Conservation (phyloP, 192 early-diverging fungal genomes). For the Allomyces macrogynus region DNA sequence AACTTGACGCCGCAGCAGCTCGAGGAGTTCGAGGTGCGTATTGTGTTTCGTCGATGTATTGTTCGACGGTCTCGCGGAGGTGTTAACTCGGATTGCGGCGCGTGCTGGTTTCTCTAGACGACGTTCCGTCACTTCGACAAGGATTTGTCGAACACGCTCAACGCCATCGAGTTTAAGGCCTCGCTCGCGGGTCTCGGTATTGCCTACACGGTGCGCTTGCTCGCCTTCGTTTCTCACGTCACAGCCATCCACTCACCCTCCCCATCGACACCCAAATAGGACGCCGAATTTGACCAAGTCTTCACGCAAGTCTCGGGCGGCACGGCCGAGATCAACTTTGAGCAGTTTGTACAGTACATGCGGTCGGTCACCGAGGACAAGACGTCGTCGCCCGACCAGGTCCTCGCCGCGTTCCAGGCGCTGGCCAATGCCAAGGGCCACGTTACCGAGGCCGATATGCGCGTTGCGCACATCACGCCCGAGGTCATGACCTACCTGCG, state of each 20-base stretch:
- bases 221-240: conserved; percentile 7
- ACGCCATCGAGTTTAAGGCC: conserved; percentile 60
- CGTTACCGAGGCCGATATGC: conserved; percentile 67
- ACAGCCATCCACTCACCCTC: no score
- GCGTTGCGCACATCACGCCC: conserved; percentile 50
- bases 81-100: no score
- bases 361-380: conserved; percentile 74
- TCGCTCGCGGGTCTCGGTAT: conserved; percentile 61
- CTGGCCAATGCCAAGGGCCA: conserved; percentile 70
- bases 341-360: conserved; percentile 75
- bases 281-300: conserved; percentile 47
- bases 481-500: conserved; percentile 56
- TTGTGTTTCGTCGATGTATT: no score
- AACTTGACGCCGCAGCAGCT: conserved; percentile 82
- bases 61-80: no score
- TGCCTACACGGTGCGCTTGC: conserved; percentile 10
- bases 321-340: conserved; percentile 51
- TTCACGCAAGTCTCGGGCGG: conserved; percentile 43
- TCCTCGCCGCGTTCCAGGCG: conserved; percentile 63
- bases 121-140: conserved; percentile 86
- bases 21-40: conserved; percentile 54
- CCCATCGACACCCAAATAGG: no score
- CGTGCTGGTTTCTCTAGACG: neutral
- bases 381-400: conserved; percentile 56
- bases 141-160: conserved; percentile 59